These are phyloP conservation scores for Sclerotinia minor DNA, from an alignment of 2,329 filamentous ascomycete genomes.

Conservation along the genomic window DNA sequence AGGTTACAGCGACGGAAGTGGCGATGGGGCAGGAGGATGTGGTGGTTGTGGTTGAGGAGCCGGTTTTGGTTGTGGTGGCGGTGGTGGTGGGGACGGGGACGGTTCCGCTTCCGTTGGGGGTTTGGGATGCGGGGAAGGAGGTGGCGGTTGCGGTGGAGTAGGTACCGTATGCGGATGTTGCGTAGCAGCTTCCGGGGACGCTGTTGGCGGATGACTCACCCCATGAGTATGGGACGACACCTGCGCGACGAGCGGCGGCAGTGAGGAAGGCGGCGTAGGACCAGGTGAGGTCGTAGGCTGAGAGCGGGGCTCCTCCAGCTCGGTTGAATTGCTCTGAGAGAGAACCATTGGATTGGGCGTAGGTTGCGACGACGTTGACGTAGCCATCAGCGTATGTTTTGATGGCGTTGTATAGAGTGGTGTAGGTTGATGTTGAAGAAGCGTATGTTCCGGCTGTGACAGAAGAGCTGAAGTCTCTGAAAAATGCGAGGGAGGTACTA, in stretches of 20 bases:
- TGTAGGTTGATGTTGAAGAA: conserved; percentile 59
- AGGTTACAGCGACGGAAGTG: conserved; percentile 59
- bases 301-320: conserved; percentile 54
- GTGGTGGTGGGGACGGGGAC: conserved; percentile 26
- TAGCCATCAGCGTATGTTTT: conserved; percentile 63
- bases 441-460: conserved; percentile 63
- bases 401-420: conserved; percentile 62
- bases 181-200: conserved; percentile 52
- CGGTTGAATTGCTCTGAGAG: conserved; percentile 67
- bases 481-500: conserved; percentile 67
- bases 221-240: conserved; percentile 59
- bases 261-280: conserved; percentile 71
- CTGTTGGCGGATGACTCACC: conserved; percentile 48
- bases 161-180: conserved; percentile 50
- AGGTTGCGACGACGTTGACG: conserved; percentile 49
- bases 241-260: conserved; percentile 56
- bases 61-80: conserved; percentile 26
- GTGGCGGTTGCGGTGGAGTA: conserved; percentile 51
- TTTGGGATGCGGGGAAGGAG: conserved; percentile 49
- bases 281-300: conserved; percentile 70
- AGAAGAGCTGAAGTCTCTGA: conserved; percentile 62
- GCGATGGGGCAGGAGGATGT: conserved; percentile 44
- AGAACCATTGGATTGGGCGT: conserved; percentile 60
- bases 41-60: conserved; percentile 36
- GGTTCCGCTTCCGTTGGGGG: conserved; percentile 30